phyloP scores from a whole-genome alignment of 2,329 filamentous ascomycete species.

The Aspergillus aculeatinus region DNA sequence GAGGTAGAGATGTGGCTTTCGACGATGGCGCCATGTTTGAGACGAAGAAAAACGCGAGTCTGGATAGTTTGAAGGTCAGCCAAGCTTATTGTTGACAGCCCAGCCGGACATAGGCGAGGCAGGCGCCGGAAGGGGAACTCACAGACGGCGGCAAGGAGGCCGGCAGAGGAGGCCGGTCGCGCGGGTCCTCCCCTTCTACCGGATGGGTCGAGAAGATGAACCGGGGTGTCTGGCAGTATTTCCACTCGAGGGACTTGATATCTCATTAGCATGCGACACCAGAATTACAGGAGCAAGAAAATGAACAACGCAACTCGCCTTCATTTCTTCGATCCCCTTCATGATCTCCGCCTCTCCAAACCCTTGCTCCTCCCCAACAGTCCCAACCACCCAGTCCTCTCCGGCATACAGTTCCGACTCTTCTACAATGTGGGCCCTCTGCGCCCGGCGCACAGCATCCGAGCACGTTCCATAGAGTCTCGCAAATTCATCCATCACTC shows the following conservation, averaged over 20 bases:
- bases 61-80: constrained; percentile 17
- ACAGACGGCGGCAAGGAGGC: constrained; percentile 50
- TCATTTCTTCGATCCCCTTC: constrained; percentile 59
- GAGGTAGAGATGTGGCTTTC: constrained; percentile 43
- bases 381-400: constrained; percentile 39
- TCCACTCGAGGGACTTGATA: constrained; percentile 59
- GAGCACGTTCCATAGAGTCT: constrained; percentile 59
- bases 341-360: constrained; percentile 53
- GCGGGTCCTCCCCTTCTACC: constrained; percentile 56
- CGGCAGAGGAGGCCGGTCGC: constrained; percentile 54
- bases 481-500: constrained; percentile 65
- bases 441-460: constrained; percentile 35
- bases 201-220: constrained; percentile 70
- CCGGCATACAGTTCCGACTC: constrained; percentile 36
- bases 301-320: constrained; percentile 44
- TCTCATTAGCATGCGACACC: neutral
- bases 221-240: constrained; percentile 79
- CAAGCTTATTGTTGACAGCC: neutral
- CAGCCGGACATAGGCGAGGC: neutral
- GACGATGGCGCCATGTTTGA: constrained; percentile 42
- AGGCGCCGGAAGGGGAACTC: constrained; percentile 21
- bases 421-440: constrained; percentile 33
- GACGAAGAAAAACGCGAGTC: constrained; percentile 44
- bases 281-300: neutral
- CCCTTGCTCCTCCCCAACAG: constrained; percentile 53